Conservation (phyloP, 176 grass and related monocot genomes). For the Zizania latifolia region DNA sequence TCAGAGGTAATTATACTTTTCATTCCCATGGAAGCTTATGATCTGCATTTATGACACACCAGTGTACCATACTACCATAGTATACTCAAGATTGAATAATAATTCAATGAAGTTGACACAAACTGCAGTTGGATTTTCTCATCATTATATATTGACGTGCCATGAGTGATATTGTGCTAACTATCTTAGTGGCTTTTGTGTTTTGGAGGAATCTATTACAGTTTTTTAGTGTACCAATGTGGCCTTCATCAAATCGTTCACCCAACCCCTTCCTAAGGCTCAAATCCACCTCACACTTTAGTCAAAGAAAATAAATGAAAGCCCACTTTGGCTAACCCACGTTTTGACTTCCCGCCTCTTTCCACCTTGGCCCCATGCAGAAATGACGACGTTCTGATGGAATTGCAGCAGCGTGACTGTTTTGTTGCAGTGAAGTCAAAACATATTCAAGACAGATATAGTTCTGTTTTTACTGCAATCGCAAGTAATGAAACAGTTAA, state of each 20-base stretch:
- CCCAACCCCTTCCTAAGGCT: too few relatives aligned
- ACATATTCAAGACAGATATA: too few relatives aligned
- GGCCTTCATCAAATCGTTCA: not conserved
- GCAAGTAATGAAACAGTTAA: too few relatives aligned
- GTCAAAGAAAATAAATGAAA: too few relatives aligned
- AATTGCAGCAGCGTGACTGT: too few relatives aligned
- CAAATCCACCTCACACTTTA: too few relatives aligned
- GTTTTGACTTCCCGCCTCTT: too few relatives aligned
- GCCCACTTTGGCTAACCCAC: too few relatives aligned
- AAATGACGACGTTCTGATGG: too few relatives aligned
- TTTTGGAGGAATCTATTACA: not conserved
- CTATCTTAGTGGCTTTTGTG: not conserved
- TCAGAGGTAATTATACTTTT: slow-evolving; percentile 67
- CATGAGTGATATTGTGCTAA: not conserved
- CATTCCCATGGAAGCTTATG: not conserved
- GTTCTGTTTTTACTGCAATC: too few relatives aligned
- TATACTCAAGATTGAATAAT: slow-evolving; percentile 3
- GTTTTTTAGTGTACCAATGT: not conserved
- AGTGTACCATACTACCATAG: slow-evolving; percentile 9
- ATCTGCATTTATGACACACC: slow-evolving; percentile 15
- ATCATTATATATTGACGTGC: not conserved
- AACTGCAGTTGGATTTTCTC: not conserved
- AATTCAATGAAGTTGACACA: slow-evolving; percentile 2
- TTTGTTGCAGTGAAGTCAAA: too few relatives aligned
- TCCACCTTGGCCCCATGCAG: too few relatives aligned